A percentile compares a stretch with the other conserved stretches of the same genome.
These are phyloP conservation scores for Colletotrichum sp. DNA, from an alignment of 2,329 filamentous ascomycete species.

Conservation along the genomic window DNA sequence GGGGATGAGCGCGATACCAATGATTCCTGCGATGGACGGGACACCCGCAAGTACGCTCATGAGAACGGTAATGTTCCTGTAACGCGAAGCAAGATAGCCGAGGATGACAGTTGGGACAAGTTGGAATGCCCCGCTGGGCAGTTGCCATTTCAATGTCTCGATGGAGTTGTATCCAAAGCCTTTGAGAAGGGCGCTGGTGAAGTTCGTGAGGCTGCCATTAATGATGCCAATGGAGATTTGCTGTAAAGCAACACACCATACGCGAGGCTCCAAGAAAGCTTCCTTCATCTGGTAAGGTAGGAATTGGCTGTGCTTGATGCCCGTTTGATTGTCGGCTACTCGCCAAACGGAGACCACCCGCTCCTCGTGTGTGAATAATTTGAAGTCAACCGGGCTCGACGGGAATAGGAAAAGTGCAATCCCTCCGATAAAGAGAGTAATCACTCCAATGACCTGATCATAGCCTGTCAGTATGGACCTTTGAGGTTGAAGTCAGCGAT, in stretches of 20 bases:
- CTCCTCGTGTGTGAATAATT: neutral
- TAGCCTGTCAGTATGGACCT: neutral
- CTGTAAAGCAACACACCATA: neutral
- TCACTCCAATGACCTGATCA: neutral
- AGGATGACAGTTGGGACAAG: neutral
- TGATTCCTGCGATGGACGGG: slow-evolving; percentile 45
- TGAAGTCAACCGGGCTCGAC: neutral
- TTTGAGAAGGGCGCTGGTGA: neutral
- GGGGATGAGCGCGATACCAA: slow-evolving; percentile 53
- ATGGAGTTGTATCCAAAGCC: neutral
- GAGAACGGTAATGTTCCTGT: neutral
- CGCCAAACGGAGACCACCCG: neutral
- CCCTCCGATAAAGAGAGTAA: neutral
- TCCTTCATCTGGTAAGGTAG: neutral
- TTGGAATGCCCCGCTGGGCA: neutral
- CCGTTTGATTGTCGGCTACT: neutral
- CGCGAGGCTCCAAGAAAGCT: neutral
- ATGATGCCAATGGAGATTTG: neutral
- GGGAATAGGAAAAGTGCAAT: neutral
- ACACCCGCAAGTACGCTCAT: neutral
- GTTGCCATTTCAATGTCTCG: neutral
- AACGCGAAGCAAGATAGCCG: neutral
- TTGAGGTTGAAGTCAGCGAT: neutral
- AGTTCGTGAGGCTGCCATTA: neutral
- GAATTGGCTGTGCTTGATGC: neutral